Evolutionary conservation across 345 rosid species (phyloP).

Genomic region (Acer campestre): DNA sequence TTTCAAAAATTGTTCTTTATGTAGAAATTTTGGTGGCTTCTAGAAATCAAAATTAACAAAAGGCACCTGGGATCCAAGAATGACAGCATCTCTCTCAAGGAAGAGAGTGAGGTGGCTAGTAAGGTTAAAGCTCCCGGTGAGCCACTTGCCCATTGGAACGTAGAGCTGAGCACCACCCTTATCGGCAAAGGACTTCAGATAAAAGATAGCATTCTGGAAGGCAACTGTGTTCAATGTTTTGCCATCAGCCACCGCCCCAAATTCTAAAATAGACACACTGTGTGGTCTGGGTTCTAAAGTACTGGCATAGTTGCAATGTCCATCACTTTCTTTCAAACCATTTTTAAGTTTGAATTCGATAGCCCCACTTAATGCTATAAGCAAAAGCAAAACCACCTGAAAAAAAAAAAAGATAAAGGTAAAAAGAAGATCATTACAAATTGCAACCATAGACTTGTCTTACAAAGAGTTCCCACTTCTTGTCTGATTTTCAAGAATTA

Average conservation of each 20-base stretch:
- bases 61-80: constrained; percentile 49
- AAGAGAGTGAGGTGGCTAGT: constrained; percentile 58
- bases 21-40: no score
- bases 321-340: background rate
- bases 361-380: constrained; percentile 9
- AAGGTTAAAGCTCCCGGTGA: constrained; percentile 53
- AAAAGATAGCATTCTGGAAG: constrained; percentile 48
- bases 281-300: constrained; percentile 31
- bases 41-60: background rate
- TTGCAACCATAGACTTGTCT: background rate
- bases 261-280: constrained; percentile 47
- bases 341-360: background rate
- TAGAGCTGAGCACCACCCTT: constrained; percentile 60
- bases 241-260: constrained; percentile 58
- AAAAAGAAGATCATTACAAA: background rate
- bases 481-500: background rate
- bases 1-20: no score
- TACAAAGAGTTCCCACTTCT: background rate
- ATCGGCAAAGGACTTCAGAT: constrained; percentile 45
- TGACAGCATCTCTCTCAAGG: constrained; percentile 48
- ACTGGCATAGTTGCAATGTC: constrained; percentile 14
- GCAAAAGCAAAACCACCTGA: constrained; percentile 22
- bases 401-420: constrained; percentile 3
- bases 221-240: constrained; percentile 55
- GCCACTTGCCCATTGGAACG: constrained; percentile 55